These are phyloP conservation scores for Trichoderma reesei DNA, from an alignment of 495 filamentous ascomycete species.

Conservation along the genomic window DNA sequence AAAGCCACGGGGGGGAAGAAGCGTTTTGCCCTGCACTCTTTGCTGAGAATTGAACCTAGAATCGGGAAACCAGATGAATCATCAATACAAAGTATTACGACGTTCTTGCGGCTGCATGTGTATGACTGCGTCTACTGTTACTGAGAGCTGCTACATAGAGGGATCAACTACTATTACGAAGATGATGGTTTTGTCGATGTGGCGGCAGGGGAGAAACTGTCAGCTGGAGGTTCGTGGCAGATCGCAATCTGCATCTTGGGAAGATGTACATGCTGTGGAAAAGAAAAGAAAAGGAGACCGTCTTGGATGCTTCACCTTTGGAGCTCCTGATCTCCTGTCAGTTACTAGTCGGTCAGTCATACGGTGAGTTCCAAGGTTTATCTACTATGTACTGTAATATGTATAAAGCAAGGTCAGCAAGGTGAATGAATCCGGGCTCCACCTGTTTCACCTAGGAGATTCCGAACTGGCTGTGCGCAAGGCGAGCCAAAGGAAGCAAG, in stretches of 20 bases:
- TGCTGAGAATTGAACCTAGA: neutral
- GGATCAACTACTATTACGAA: too few species aligned
- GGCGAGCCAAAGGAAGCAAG: too few species aligned
- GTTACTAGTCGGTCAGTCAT: too few species aligned
- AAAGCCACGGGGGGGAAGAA: neutral
- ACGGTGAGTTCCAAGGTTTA: too few species aligned
- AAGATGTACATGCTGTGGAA: neutral
- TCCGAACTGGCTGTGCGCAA: too few species aligned
- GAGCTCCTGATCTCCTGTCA: too few species aligned
- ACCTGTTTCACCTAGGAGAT: too few species aligned
- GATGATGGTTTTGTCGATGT: too few species aligned
- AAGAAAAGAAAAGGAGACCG: neutral
- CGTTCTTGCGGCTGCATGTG: neutral
- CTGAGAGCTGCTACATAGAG: too few species aligned
- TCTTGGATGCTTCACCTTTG: neutral
- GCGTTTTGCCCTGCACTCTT: neutral
- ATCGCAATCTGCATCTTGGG: constrained; percentile 1
- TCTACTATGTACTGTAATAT: too few species aligned
- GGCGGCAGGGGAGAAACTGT: neutral
- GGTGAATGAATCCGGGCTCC: too few species aligned
- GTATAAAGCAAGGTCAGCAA: too few species aligned
- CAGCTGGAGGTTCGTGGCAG: neutral
- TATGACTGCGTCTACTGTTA: neutral
- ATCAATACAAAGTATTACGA: neutral
- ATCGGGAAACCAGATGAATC: neutral